Percentiles rank a stretch among this genome's conserved stretches.
Conservation (phyloP, 108 stramenopile species). For the Cyclostephanos tholiformis region DNA sequence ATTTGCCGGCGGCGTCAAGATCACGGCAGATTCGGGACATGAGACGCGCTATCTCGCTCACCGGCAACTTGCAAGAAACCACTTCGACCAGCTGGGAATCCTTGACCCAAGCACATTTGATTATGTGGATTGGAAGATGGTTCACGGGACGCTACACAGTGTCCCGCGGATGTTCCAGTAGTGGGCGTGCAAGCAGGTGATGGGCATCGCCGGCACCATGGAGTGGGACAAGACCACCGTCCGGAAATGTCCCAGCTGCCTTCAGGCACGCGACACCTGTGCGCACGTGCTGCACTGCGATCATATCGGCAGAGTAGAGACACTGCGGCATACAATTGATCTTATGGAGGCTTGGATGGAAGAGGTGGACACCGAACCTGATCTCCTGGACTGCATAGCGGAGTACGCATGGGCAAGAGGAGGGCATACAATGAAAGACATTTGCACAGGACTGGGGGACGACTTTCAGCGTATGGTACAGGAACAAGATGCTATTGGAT, state of each 20-base stretch:
- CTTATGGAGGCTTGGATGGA: no score
- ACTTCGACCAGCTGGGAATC: neutral
- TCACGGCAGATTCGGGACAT: no score
- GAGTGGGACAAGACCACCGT: no score
- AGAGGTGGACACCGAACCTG: neutral
- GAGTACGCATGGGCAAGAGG: neutral
- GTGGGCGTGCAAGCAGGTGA: no score
- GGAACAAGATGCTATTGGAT: no score
- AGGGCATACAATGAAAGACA: no score
- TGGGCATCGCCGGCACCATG: no score
- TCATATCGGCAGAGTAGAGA: neutral
- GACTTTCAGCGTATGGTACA: no score
- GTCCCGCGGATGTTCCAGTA: no score
- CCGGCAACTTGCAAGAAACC: neutral
- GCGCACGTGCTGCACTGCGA: conserved; percentile 10
- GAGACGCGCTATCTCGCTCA: conserved; percentile 9
- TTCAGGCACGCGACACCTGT: neutral
- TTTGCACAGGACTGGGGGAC: no score
- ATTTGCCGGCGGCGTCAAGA: conserved; percentile 6
- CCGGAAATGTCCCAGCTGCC: conserved; percentile 20
- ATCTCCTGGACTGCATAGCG: neutral
- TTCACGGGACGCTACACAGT: no score
- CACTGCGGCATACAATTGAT: no score
- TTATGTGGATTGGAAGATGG: conserved; percentile 4
- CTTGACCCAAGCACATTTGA: neutral